Percentiles rank a stretch among this genome's conserved stretches.
Conservation (phyloP, 208 protist genomes). For the Leishmania amazonensis region DNA sequence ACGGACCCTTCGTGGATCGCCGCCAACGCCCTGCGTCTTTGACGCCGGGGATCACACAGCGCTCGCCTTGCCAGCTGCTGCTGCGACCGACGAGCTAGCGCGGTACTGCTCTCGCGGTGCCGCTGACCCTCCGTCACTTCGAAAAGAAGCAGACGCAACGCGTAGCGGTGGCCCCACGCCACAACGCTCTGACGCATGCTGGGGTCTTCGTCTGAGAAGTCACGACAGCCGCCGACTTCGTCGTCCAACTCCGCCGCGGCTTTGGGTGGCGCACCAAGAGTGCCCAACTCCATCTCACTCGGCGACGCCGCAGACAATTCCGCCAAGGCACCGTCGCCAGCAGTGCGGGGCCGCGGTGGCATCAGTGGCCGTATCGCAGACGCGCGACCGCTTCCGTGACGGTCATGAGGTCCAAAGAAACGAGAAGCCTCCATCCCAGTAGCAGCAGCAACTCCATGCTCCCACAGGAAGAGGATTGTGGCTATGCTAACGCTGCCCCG, state of each 20-base stretch:
- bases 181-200: slow-evolving; percentile 10
- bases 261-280: neutral
- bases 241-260: neutral
- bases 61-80: neutral
- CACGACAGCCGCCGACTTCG: neutral
- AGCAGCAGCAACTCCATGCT: slow-evolving; percentile 1
- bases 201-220: neutral
- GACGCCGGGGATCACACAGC: neutral
- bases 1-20: neutral
- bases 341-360: neutral
- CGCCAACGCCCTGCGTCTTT: neutral
- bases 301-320: neutral
- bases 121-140: slow-evolving; percentile 13
- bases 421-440: neutral
- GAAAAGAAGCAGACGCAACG: slow-evolving; percentile 24
- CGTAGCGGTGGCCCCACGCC: slow-evolving; percentile 24
- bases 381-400: neutral
- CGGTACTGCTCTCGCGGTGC: slow-evolving; percentile 7
- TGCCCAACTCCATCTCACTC: neutral
- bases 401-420: neutral
- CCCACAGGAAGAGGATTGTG: slow-evolving; percentile 8
- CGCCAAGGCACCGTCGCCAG: neutral
- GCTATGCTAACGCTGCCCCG: neutral
- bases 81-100: neutral
- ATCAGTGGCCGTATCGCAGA: slow-evolving; percentile 7